A percentile compares a stretch with the other conserved stretches of the same genome.
Conservation (phyloP, 2,329 filamentous ascomycete genomes). For the Clarireedia monteithiana region DNA sequence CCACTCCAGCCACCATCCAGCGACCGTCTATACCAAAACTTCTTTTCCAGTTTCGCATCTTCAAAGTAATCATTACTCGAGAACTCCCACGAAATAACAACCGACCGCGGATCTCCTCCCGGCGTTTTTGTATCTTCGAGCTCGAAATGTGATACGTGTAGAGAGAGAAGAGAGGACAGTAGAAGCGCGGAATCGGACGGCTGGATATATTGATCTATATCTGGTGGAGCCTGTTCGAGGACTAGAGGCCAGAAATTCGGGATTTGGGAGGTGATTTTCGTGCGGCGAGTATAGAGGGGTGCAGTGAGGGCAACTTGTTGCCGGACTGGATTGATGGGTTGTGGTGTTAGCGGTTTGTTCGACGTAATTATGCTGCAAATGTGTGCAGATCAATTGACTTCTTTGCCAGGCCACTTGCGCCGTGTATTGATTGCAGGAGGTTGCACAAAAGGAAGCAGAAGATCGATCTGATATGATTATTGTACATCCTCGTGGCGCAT, state of each 20-base stretch:
- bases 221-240: constrained; percentile 75
- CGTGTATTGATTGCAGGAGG: neutral
- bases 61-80: constrained; percentile 74
- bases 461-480: constrained; percentile 7
- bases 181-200: constrained; percentile 71
- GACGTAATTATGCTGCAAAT: neutral
- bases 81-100: constrained; percentile 74
- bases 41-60: constrained; percentile 75
- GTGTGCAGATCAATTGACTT: neutral
- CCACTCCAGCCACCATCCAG: constrained; percentile 58
- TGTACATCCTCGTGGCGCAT: constrained; percentile 4
- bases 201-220: constrained; percentile 84
- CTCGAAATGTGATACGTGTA: constrained; percentile 77
- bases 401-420: no score
- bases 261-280: constrained; percentile 62
- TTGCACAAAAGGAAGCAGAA: neutral
- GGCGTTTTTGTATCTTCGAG: constrained; percentile 45
- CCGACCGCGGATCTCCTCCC: constrained; percentile 69
- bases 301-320: constrained; percentile 60
- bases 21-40: constrained; percentile 74
- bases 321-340: constrained; percentile 46
- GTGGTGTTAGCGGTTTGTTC: neutral
- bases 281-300: constrained; percentile 70
- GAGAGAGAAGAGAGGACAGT: constrained; percentile 54
- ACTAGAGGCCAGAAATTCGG: constrained; percentile 93